These are phyloP conservation scores for Tolypocladium amazonense DNA, from an alignment of 2,329 filamentous ascomycete species.

Conservation along the genomic window DNA sequence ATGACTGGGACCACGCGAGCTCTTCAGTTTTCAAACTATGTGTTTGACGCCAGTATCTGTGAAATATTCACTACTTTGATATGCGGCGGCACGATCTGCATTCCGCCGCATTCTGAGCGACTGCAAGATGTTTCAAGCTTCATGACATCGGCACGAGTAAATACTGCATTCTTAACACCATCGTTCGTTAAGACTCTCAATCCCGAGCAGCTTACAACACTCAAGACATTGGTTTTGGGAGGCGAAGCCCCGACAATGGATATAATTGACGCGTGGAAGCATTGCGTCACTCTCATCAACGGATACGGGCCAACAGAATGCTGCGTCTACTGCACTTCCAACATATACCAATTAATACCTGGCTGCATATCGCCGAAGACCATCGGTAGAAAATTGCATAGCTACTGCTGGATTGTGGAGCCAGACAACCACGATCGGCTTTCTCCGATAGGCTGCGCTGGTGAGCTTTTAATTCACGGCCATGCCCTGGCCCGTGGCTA, in stretches of 20 bases:
- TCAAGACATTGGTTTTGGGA: slow-evolving; percentile 1
- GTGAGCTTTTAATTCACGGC: slow-evolving; percentile 7
- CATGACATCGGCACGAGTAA: neutral
- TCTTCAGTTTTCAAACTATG: slow-evolving; percentile 5
- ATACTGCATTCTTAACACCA: slow-evolving; percentile 2
- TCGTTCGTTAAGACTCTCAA: neutral
- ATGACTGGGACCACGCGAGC: neutral
- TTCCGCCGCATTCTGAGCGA: slow-evolving; percentile 1
- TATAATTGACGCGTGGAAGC: slow-evolving; percentile 3
- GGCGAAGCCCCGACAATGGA: slow-evolving; percentile 3
- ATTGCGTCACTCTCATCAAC: slow-evolving; percentile 4
- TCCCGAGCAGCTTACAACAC: slow-evolving; percentile 1
- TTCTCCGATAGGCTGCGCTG: slow-evolving; percentile 2
- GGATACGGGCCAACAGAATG: slow-evolving; percentile 7
- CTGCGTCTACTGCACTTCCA: neutral
- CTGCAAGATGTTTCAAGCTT: neutral
- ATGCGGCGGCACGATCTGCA: slow-evolving; percentile 3
- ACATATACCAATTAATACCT: neutral
- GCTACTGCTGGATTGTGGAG: slow-evolving; percentile 4
- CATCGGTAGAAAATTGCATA: slow-evolving; percentile 1
- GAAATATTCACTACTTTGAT: slow-evolving; percentile 4
- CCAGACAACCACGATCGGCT: neutral
- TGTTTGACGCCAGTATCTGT: slow-evolving; percentile 3
- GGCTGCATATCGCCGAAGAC: neutral
- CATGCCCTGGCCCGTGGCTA: slow-evolving; percentile 4